phyloP scores from a whole-genome alignment of 805 yeast genomes.

The Starmerella apicola region DNA sequence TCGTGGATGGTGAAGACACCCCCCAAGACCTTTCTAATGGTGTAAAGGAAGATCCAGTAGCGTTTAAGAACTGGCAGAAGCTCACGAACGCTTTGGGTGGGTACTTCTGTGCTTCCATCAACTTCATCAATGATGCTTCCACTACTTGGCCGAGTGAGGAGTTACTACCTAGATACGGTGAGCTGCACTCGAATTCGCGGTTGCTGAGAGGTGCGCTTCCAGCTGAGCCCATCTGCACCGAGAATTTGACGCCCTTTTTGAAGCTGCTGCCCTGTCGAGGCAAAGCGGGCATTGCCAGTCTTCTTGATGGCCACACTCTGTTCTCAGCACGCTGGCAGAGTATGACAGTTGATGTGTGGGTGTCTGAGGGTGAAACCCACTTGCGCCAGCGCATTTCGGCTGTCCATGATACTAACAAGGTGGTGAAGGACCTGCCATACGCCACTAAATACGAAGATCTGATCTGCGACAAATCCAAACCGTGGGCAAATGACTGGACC shows the following conservation, averaged over 20 bases:
- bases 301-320: slow-evolving; percentile 73
- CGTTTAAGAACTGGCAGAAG: slow-evolving; percentile 54
- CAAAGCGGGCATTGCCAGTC: slow-evolving; percentile 70
- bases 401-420: slow-evolving; percentile 60
- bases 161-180: slow-evolving; percentile 14
- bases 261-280: slow-evolving; percentile 87
- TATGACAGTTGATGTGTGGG: slow-evolving; percentile 70
- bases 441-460: slow-evolving; percentile 62
- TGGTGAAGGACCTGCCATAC: slow-evolving; percentile 62
- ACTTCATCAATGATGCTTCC: slow-evolving; percentile 66
- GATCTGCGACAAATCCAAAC: slow-evolving; percentile 58
- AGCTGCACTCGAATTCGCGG: too few species aligned
- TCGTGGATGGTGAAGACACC: slow-evolving; percentile 55
- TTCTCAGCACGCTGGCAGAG: slow-evolving; percentile 92
- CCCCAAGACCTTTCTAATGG: too few species aligned
- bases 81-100: slow-evolving; percentile 74
- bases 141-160: slow-evolving; percentile 50
- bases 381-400: slow-evolving; percentile 49
- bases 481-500: slow-evolving; percentile 41
- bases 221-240: slow-evolving; percentile 92
- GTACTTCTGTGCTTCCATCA: slow-evolving; percentile 85
- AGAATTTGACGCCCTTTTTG: slow-evolving; percentile 85
- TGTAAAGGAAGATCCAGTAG: too few species aligned
- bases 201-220: slow-evolving; percentile 74
- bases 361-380: slow-evolving; percentile 36